Evolutionary conservation across 2,329 filamentous ascomycete genomes (phyloP), one percentile per base, ranked within the genome.

Genomic region (Endothia cerciana): DNA sequence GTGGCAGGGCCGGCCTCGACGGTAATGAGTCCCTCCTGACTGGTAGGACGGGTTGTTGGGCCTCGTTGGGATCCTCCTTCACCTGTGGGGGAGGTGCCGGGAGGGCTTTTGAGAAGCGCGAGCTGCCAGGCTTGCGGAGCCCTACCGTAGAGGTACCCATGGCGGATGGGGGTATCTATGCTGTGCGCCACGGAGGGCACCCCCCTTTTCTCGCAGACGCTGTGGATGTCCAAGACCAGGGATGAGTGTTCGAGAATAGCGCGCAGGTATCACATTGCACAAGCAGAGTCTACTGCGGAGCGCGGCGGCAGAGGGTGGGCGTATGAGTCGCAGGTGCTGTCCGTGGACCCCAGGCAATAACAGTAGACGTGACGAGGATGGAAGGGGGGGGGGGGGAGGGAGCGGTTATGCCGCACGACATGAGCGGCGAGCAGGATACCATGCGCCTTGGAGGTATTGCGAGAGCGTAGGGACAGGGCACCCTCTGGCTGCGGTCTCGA

Each of bases 21-120:
- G 70, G 67, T 15, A 72, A 65, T 19, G 67, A 69, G 40, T 67
- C 67, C 36, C 58, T 62, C n/a, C 65, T 64, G 33, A 47, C 56
- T 45, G 67, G 65, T 38, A 60, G 40, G 13, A 64, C 62, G 25
- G 58, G 36, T 30, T 43, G 49, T 33, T 45, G 57, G 57, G 57
- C 43, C 19, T 59, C 28, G 33, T 13, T 53, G 41, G 53, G 28
- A 17, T 13, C 58, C 62, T 68, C 70, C 62, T 69, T 70, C 59
- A 71, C 67, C 64, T 71, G 69, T 38, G 79, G 75, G 62, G 85
- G 83, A 72, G 83, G 82, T 64, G 79, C 77, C 41, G 85, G 85
- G 69, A 87, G 77, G 41, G 83, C 84, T 76, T 87, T 87, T 73
- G 85, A 86, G 76, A 85, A 85, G 74, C 84, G 83, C 71, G 85